Conservation (phyloP, 164 flowering plant genomes). For the Annona squamosa region DNA sequence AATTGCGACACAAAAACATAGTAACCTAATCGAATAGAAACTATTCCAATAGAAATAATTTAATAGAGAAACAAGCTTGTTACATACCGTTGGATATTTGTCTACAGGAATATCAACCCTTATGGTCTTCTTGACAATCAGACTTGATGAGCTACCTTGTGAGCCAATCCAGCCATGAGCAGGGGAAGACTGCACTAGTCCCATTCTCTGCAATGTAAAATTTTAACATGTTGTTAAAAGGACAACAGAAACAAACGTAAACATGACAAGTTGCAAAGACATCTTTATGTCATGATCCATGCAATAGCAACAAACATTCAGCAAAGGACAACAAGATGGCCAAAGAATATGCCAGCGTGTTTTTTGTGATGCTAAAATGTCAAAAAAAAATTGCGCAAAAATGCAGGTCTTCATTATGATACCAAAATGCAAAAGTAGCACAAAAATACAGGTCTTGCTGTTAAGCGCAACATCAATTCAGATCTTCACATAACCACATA, state of each 20-base stretch:
- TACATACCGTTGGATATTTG: conserved; percentile 45
- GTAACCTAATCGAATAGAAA: background rate
- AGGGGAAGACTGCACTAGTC: conserved; percentile 53
- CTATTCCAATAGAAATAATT: background rate
- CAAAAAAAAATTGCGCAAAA: background rate
- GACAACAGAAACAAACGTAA: background rate
- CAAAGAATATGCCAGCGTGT: background rate
- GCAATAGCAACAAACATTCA: background rate
- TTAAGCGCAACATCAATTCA: background rate
- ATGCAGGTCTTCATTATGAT: too few species aligned
- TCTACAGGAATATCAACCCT: conserved; percentile 57
- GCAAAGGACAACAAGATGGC: background rate
- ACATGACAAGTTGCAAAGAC: background rate
- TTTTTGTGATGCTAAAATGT: background rate
- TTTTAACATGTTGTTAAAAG: conserved; percentile 13
- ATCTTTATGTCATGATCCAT: background rate
- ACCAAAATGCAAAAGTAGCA: too few species aligned
- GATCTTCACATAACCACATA: background rate
- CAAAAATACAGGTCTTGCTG: too few species aligned
- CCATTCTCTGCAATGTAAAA: conserved; percentile 51
- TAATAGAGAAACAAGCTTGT: background rate
- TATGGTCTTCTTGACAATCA: conserved; percentile 74
- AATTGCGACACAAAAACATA: conserved; percentile 4
- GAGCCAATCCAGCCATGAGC: conserved; percentile 80
- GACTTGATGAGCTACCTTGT: conserved; percentile 77